Percentiles rank a stretch among this genome's conserved stretches.
Evolutionary conservation across 805 yeast species (phyloP).

Genomic region (Wickerhamiella australiensis): DNA sequence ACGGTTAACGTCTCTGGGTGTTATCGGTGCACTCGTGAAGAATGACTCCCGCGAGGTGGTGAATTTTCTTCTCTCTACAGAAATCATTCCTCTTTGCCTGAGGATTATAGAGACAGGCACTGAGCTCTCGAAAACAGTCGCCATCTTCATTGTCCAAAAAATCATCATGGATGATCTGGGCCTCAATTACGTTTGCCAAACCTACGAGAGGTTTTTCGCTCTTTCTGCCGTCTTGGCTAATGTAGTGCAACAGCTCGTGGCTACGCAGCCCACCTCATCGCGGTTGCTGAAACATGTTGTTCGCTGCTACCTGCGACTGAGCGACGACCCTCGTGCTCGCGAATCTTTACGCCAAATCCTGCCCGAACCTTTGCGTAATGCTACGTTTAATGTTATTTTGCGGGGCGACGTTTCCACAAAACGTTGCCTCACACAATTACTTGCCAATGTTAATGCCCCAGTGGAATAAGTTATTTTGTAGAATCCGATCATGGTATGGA

Average conservation of each 20-base stretch:
- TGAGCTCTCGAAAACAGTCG: constrained; percentile 89
- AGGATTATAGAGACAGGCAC: constrained; percentile 93
- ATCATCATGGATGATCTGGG: constrained; percentile 88
- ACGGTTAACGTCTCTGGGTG: constrained; percentile 86
- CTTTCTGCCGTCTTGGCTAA: constrained; percentile 76
- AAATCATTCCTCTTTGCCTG: constrained; percentile 86
- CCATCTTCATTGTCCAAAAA: constrained; percentile 89
- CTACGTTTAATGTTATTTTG: constrained; percentile 64
- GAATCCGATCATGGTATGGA: neutral
- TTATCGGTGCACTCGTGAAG: constrained; percentile 90
- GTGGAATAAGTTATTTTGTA: neutral
- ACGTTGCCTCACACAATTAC: constrained; percentile 71
- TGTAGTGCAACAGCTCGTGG: constrained; percentile 79
- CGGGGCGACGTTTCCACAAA: constrained; percentile 83
- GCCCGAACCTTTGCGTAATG: constrained; percentile 80
- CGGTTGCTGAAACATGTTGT: constrained; percentile 85
- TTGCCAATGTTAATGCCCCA: constrained; percentile 40
- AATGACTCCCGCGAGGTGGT: constrained; percentile 94
- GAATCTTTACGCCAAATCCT: constrained; percentile 69
- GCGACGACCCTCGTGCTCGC: constrained; percentile 84
- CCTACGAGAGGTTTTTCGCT: constrained; percentile 87
- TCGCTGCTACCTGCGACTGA: constrained; percentile 78
- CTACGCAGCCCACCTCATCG: constrained; percentile 52
- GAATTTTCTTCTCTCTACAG: constrained; percentile 83
- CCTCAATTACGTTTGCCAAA: constrained; percentile 81